Conservation (phyloP, 2,329 filamentous ascomycete species). For the Paecilomyces variotii region DNA sequence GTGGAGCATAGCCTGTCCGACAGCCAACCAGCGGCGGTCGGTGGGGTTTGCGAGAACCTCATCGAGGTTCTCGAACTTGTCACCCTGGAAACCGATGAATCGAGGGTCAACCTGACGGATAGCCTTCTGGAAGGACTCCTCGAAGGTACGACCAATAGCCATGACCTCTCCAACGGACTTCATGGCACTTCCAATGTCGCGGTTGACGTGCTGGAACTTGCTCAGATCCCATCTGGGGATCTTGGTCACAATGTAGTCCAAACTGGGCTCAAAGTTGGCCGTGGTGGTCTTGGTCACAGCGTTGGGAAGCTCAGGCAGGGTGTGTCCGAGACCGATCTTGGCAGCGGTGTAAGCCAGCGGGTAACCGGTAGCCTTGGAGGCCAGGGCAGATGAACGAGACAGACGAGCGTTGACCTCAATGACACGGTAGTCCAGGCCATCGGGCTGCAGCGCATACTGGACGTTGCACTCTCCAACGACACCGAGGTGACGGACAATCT, state of each 20-base stretch:
- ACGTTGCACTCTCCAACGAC: constrained; percentile 99
- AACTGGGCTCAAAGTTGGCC: constrained; percentile 93
- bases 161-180: constrained; percentile 99
- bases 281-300: constrained; percentile 98
- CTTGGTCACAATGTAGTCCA: constrained; percentile 98
- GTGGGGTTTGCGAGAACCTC: constrained; percentile 85
- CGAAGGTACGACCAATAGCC: constrained; percentile 97
- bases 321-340: constrained; percentile 96
- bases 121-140: constrained; percentile 98
- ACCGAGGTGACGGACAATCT: constrained; percentile 93
- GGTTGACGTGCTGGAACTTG: constrained; percentile 99
- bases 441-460: constrained; percentile 92
- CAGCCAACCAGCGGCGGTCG: constrained; percentile 92
- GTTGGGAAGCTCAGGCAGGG: constrained; percentile 89
- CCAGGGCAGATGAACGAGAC: constrained; percentile 90
- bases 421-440: constrained; percentile 94
- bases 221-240: constrained; percentile 96
- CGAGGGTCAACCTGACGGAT: constrained; percentile 92
- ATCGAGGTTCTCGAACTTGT: constrained; percentile 89
- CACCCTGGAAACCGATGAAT: constrained; percentile 89
- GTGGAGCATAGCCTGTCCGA: constrained; percentile 96
- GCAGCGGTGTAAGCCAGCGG: constrained; percentile 94
- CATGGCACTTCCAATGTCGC: constrained; percentile 96
- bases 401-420: constrained; percentile 99
- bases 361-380: constrained; percentile 96